These are phyloP conservation scores for Pyrenophora teres DNA, from an alignment of 2,329 filamentous ascomycete genomes.

Conservation along the genomic window DNA sequence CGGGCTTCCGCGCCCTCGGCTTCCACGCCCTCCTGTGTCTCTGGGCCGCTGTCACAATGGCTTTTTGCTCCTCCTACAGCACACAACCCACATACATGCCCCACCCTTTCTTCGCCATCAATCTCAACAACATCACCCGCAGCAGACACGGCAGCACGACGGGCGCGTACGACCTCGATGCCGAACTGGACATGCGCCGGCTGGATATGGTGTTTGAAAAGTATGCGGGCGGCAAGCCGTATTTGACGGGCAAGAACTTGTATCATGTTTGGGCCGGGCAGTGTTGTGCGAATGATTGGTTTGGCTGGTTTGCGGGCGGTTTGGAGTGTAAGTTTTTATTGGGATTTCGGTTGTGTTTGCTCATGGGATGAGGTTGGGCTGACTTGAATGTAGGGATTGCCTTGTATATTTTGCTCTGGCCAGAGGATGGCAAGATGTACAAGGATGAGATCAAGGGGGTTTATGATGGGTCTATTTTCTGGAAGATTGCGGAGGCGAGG, in stretches of 20 bases:
- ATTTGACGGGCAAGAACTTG: slow-evolving; percentile 14
- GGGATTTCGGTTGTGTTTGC: too few relatives aligned
- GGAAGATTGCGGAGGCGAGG: neutral
- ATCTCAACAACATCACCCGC: slow-evolving; percentile 20
- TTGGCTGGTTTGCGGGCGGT: slow-evolving; percentile 25
- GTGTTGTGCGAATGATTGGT: slow-evolving; percentile 23
- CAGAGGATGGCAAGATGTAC: slow-evolving; percentile 18
- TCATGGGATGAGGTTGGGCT: neutral
- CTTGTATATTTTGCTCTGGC: slow-evolving; percentile 26
- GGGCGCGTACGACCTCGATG: slow-evolving; percentile 22
- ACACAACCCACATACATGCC: slow-evolving; percentile 19
- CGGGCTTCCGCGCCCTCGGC: slow-evolving; percentile 20
- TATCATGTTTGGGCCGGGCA: slow-evolving; percentile 19
- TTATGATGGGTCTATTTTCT: slow-evolving; percentile 35
- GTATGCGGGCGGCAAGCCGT: slow-evolving; percentile 20
- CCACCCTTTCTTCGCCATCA: slow-evolving; percentile 23
- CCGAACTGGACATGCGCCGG: slow-evolving; percentile 19
- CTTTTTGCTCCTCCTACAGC: slow-evolving; percentile 20
- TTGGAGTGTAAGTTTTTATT: slow-evolving; percentile 20
- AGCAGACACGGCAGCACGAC: slow-evolving; percentile 26
- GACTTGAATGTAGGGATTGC: slow-evolving; percentile 20
- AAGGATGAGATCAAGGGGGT: slow-evolving; percentile 22
- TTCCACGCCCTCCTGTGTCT: slow-evolving; percentile 20
- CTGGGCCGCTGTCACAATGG: slow-evolving; percentile 25
- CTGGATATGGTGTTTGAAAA: slow-evolving; percentile 24